phyloP scores from a whole-genome alignment of 2,329 filamentous ascomycete species.

The Plenodomus lindquistii region DNA sequence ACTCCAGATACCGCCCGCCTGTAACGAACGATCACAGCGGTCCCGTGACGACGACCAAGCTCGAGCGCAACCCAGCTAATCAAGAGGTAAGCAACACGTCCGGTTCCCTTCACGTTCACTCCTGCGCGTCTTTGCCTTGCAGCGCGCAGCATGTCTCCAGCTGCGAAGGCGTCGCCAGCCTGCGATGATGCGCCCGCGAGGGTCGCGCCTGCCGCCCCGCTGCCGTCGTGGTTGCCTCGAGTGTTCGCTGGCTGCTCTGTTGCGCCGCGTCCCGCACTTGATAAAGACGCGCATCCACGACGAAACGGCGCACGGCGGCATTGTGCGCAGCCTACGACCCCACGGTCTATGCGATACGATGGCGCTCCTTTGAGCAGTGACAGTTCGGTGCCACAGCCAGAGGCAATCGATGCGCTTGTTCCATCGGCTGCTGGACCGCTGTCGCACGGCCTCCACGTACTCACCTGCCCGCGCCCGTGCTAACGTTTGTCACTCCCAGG shows the following conservation, averaged over 20 bases:
- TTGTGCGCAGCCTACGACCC: slow-evolving; percentile 30
- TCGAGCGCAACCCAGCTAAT: slow-evolving; percentile 1
- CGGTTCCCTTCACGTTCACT: background rate
- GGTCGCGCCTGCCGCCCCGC: slow-evolving; percentile 13
- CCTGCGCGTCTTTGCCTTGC: background rate
- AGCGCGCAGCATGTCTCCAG: background rate
- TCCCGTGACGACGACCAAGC: background rate
- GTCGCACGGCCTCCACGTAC: slow-evolving; percentile 33
- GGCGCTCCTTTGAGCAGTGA: slow-evolving; percentile 38
- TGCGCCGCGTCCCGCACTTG: slow-evolving; percentile 25
- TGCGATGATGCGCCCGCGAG: slow-evolving; percentile 12
- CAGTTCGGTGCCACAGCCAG: slow-evolving; percentile 43
- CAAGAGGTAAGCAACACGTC: background rate
- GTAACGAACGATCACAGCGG: background rate
- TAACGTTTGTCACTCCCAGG: slow-evolving; percentile 42
- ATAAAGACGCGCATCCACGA: slow-evolving; percentile 31
- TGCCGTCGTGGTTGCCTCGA: slow-evolving; percentile 17
- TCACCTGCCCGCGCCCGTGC: slow-evolving; percentile 35
- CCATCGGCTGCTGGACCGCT: slow-evolving; percentile 21
- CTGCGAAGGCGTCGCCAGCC: background rate
- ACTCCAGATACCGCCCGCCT: background rate
- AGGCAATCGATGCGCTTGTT: slow-evolving; percentile 35
- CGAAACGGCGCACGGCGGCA: slow-evolving; percentile 37
- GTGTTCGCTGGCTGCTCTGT: slow-evolving; percentile 20
- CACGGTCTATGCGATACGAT: slow-evolving; percentile 30